Evolutionary conservation across 805 yeast species (phyloP).

Genomic region (Hemisphaericaspora nanyangensis): DNA sequence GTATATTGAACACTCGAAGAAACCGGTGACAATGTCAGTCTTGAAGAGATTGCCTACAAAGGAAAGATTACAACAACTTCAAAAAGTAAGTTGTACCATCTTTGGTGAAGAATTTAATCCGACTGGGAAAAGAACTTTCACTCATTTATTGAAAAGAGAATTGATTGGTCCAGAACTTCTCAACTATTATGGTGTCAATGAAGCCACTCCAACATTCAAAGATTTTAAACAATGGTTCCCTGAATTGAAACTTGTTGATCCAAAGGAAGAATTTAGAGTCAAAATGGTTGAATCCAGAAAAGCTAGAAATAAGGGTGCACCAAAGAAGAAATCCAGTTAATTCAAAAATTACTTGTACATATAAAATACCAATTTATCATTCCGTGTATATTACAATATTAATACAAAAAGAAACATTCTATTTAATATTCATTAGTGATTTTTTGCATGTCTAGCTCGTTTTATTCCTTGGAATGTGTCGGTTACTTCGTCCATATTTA

Average conservation of each 20-base stretch:
- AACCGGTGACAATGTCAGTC: too few relatives aligned
- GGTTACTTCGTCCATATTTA: constrained; percentile 19
- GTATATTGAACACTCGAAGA: too few relatives aligned
- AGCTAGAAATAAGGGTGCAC: constrained; percentile 88
- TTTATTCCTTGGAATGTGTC: constrained; percentile 22
- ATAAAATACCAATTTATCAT: constrained; percentile 1
- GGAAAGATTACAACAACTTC: constrained; percentile 51
- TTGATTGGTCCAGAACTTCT: constrained; percentile 70
- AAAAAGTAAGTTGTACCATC: constrained; percentile 58
- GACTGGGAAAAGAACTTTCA: constrained; percentile 60
- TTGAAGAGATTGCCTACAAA: constrained; percentile 37
- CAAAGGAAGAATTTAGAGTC: constrained; percentile 66
- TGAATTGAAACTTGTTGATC: constrained; percentile 53
- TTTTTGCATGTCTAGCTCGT: constrained; percentile 1
- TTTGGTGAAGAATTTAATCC: constrained; percentile 76
- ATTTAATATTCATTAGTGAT: background rate
- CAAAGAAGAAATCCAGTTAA: constrained; percentile 52
- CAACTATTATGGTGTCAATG: constrained; percentile 66
- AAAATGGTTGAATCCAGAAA: constrained; percentile 60
- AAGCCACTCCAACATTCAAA: constrained; percentile 60
- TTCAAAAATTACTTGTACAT: constrained; percentile 4
- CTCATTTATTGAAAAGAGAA: constrained; percentile 63
- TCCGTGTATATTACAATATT: constrained; percentile 6
- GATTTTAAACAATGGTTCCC: constrained; percentile 55
- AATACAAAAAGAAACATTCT: constrained; percentile 1